phyloP scores from a whole-genome alignment of 2,329 filamentous ascomycete species.

The Sporothrix brasiliensis region DNA sequence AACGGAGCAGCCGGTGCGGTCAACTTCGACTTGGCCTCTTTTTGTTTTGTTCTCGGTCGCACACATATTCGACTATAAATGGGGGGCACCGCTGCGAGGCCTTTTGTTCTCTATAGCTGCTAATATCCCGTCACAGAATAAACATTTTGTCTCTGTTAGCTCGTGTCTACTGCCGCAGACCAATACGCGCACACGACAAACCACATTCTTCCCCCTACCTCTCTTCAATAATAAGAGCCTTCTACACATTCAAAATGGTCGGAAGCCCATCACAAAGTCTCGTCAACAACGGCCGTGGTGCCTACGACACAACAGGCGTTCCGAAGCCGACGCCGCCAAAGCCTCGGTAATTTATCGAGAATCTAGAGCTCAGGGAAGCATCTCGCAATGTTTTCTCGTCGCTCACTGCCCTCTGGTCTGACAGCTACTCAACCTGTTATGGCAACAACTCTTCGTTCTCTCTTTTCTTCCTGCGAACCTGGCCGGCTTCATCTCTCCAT shows the following conservation, averaged over 20 bases:
- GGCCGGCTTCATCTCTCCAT: background rate
- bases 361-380: background rate
- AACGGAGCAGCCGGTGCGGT: conserved; percentile 12
- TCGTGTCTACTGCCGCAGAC: conserved; percentile 19
- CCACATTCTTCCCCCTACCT: background rate
- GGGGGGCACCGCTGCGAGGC: no score
- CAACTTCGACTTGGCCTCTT: background rate
- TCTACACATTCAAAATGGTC: conserved; percentile 41
- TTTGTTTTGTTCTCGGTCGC: background rate
- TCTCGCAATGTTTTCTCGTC: conserved; percentile 17
- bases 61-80: conserved; percentile 8
- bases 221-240: background rate
- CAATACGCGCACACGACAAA: conserved; percentile 20
- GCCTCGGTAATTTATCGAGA: conserved; percentile 40
- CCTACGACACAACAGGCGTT: conserved; percentile 46
- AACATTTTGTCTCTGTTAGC: background rate
- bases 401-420: conserved; percentile 1
- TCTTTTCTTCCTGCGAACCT: background rate
- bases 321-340: conserved; percentile 46
- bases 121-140: background rate
- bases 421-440: background rate
- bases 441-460: background rate
- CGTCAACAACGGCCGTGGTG: conserved; percentile 45
- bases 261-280: conserved; percentile 40
- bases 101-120: background rate